Conservation (phyloP, 2,329 filamentous ascomycete species). For the Fusarium nodosum region DNA sequence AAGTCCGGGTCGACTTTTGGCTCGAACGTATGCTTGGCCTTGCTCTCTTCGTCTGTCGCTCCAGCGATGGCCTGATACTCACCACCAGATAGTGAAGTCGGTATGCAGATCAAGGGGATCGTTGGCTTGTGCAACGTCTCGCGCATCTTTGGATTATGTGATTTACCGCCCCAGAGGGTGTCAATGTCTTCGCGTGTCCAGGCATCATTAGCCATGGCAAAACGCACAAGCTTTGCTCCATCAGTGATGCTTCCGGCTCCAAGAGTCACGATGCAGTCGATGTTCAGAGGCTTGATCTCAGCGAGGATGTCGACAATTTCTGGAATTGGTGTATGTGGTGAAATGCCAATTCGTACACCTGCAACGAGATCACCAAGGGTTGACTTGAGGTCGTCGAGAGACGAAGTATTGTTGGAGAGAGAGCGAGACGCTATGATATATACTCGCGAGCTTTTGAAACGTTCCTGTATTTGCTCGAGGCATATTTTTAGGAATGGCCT, state of each 20-base stretch:
- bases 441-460: neutral
- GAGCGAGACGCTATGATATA: constrained; percentile 20
- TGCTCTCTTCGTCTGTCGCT: constrained; percentile 16
- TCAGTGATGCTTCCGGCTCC: constrained; percentile 26
- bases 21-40: constrained; percentile 15
- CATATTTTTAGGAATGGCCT: constrained; percentile 14
- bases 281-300: constrained; percentile 4
- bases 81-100: constrained; percentile 15
- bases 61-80: constrained; percentile 24
- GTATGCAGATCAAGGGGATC: constrained; percentile 22
- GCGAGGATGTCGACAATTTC: constrained; percentile 21
- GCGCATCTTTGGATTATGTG: constrained; percentile 3
- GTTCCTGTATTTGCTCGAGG: neutral
- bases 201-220: constrained; percentile 12
- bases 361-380: neutral
- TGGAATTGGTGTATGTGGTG: constrained; percentile 18
- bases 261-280: constrained; percentile 26
- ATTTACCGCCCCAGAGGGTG: constrained; percentile 21
- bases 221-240: constrained; percentile 16
- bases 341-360: constrained; percentile 17
- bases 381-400: constrained; percentile 6
- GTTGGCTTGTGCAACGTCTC: neutral
- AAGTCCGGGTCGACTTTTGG: constrained; percentile 3
- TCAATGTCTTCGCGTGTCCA: constrained; percentile 9
- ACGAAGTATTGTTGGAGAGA: neutral